Conservation (phyloP, 192 early-diverging fungal species). For the Helicostylum pulchrum region DNA sequence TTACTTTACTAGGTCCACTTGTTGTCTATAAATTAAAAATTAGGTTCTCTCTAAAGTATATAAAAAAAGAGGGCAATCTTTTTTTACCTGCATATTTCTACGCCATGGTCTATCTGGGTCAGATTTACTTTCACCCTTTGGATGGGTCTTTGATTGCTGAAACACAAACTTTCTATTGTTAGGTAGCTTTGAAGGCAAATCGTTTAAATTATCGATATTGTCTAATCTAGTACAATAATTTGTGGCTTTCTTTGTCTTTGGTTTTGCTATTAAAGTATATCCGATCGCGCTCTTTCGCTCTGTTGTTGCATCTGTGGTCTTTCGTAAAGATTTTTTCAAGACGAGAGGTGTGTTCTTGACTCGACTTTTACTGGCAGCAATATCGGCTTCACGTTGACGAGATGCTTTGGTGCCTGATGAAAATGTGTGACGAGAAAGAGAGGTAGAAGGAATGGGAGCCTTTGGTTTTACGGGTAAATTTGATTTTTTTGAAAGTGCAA, state of each 20-base stretch:
- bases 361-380: not conserved
- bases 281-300: not conserved
- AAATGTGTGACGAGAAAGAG: not conserved
- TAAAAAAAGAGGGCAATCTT: too few relatives aligned
- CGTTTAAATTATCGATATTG: slow-evolving; percentile 12
- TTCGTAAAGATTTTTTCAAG: not conserved
- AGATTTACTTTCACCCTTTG: not conserved
- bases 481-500: not conserved
- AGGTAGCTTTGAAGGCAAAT: not conserved
- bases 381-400: slow-evolving; percentile 4
- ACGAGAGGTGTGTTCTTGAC: too few relatives aligned
- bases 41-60: not conserved
- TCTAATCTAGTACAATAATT: slow-evolving; percentile 3
- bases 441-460: not conserved
- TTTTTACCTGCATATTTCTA: slow-evolving; percentile 12
- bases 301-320: not conserved
- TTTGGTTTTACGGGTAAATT: not conserved
- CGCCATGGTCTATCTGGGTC: slow-evolving; percentile 19
- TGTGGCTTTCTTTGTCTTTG: not conserved
- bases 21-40: slow-evolving; percentile 4
- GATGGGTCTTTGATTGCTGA: not conserved
- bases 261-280: not conserved
- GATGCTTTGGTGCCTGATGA: slow-evolving; percentile 2
- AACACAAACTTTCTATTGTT: not conserved
- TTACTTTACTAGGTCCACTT: slow-evolving; percentile 1